Base-by-base conservation (phyloP, 2,329 filamentous ascomycete genomes). In the Paramyrothecium roridum region DNA sequence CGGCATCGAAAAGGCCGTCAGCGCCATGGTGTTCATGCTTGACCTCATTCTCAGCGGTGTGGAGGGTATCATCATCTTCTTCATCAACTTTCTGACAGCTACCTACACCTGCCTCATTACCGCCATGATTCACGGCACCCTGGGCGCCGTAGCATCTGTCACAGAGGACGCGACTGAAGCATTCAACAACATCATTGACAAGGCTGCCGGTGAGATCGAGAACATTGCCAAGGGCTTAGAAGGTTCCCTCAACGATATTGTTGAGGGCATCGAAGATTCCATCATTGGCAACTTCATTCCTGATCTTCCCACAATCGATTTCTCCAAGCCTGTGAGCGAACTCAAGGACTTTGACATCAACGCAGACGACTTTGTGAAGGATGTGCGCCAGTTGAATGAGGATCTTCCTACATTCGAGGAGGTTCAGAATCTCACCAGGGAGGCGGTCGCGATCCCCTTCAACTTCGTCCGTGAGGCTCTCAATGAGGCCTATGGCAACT, bases 21-120 rank as follows among this genome's bases (percentile, higher is more conserved):
- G 86, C 59, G 93, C 85, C 50, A 82, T 98, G 70, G 90, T 95
- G 71, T 79, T 85, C 46, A 86, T 95, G 74, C 80, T 98, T 52
- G 80, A 87, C 58, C 79, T 98, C 68, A 86, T 88, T 57, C 79
- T 98, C 60, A 93, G 88, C 30, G 92, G 86, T 45, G 86, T 98
- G 13, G 88, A 96, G 73, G 87, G 89, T 68, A 87, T 98, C 53
- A 87, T 97, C 59, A 80, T 97, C 61, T 99, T 97, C 74, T 84
- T 92, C 69, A 92, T 99, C 76, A 91, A 96, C 70, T 88, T 97
- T 75, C 82, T 96, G 74, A 93, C 91, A 48, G 88, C 87, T 52
- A 97, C 92, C 17, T 97, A 96, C 67, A 81, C 91, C 61, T 99
- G 95, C 67, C 82, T 99, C 52, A 90, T 96, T 67, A 90, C 90